Percentiles rank a stretch among this genome's conserved stretches.
Conservation (phyloP, 495 filamentous ascomycete species). For the Xylaria sp. region DNA sequence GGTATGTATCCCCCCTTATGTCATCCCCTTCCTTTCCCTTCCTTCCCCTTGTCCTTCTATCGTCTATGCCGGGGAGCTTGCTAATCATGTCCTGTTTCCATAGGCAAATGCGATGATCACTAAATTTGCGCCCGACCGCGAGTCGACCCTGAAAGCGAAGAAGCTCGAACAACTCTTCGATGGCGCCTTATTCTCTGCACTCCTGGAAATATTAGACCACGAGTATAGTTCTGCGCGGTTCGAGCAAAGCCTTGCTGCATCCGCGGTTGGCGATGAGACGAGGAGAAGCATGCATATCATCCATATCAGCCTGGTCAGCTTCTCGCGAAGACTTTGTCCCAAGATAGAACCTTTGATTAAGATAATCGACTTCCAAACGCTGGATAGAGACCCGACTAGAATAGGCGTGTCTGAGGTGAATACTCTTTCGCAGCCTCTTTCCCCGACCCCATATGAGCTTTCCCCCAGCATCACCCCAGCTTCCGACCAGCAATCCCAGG, state of each 20-base stretch:
- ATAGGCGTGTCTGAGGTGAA: slow-evolving; percentile 37
- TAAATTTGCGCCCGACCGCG: slow-evolving; percentile 30
- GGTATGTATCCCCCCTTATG: slow-evolving; percentile 38
- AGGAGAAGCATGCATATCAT: slow-evolving; percentile 42
- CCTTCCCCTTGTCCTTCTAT: neutral
- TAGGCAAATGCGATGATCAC: slow-evolving; percentile 39
- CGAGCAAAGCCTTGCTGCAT: slow-evolving; percentile 50
- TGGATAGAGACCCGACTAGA: slow-evolving; percentile 39
- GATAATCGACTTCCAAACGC: slow-evolving; percentile 35
- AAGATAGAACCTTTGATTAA: slow-evolving; percentile 40
- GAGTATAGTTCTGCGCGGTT: slow-evolving; percentile 72
- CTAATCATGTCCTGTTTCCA: slow-evolving; percentile 28
- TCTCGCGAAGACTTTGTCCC: slow-evolving; percentile 30
- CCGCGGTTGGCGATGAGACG: slow-evolving; percentile 31
- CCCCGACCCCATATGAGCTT: neutral
- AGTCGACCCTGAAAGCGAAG: slow-evolving; percentile 41
- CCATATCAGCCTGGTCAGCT: slow-evolving; percentile 36
- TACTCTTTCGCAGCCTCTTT: neutral
- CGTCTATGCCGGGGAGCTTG: slow-evolving; percentile 4
- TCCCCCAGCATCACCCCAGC: neutral
- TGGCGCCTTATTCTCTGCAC: slow-evolving; percentile 68
- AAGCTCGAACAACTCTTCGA: slow-evolving; percentile 70
- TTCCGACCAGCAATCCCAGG: neutral
- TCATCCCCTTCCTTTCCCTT: neutral
- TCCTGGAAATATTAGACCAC: slow-evolving; percentile 67